Evolutionary conservation across 495 filamentous ascomycete genomes (phyloP).

Genomic region (Podospora tetraspora): DNA sequence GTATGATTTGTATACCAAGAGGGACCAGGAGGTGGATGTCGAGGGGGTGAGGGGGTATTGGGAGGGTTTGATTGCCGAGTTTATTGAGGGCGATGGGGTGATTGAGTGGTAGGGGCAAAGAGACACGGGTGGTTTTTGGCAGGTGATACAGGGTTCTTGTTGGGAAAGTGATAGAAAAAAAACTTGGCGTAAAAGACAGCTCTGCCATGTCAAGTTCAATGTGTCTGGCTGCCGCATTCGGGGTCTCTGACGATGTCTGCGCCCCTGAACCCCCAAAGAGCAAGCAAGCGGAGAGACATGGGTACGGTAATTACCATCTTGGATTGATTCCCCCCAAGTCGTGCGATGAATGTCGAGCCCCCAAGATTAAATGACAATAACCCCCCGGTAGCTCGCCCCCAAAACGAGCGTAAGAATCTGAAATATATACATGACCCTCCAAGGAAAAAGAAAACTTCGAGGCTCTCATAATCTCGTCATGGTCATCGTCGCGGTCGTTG

Average conservation of each 20-base stretch:
- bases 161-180: not conserved
- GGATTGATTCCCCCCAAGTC: not conserved
- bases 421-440: not conserved
- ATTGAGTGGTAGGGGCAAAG: not conserved
- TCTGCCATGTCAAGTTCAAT: too few species aligned
- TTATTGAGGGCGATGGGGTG: not conserved
- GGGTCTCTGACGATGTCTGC: not conserved
- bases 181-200: not conserved
- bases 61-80: not conserved
- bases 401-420: not conserved
- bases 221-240: not conserved
- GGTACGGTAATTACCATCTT: not conserved
- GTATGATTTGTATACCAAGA: slow-evolving; percentile 91
- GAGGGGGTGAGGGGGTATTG: slow-evolving; percentile 60
- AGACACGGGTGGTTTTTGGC: not conserved
- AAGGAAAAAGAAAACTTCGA: not conserved
- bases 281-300: too few species aligned
- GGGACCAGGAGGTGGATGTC: slow-evolving; percentile 67
- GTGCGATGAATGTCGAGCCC: not conserved
- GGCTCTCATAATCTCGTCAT: not conserved
- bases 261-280: too few species aligned
- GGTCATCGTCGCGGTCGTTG: not conserved
- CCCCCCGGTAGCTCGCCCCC: not conserved
- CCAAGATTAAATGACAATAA: not conserved
- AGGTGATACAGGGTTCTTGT: not conserved